Base-by-base conservation (phyloP, 495 filamentous ascomycete genomes). In the Sabuloglossum arenarium region DNA sequence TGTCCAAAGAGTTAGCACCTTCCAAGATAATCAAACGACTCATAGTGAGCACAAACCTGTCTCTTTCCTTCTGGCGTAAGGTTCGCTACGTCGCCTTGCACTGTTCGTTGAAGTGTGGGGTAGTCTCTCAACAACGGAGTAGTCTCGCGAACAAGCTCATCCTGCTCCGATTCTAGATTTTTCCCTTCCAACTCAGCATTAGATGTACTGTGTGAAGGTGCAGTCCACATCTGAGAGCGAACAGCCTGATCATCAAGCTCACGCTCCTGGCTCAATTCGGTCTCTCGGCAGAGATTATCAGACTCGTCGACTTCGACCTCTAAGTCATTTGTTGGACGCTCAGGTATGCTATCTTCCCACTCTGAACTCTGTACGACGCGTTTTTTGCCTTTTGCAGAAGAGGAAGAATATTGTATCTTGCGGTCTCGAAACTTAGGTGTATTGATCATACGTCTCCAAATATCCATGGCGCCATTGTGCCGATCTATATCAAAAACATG, bases 11-110 rank as follows among this genome's bases (percentile, higher is more conserved):
- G 8, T 37, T 39, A 54, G 34, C 23, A 27, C 12, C 2, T 14
- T 19, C 24, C n/a, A 16, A 16, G 9, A 23, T 29, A 1, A 27
- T 1, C 16, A 54, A 39, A 23, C n/a, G n/a, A n/a, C n/a, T 23
- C 11, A n/a, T 39, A 1, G 8, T 3, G n/a, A 23, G 29, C 24
- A 31, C 55, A 21, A 58, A 60, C 59, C 19, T 60, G 61, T 58
- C 61, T 55, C 53, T 49, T 55, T 10, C 61, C 61, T 34, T 62
- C 59, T 8, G 50, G 3, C 21, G 59, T 61, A 24, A 62, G 59
- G 46, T 59, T 61, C 12, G 31, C 32, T 53, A 37, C 30, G n/a
- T 27, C 30, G 24, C 23, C 51, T 19, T 12, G 10, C 14, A 14
- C 14, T 10, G 24, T 52, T 0, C 3, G 24, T 2, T n/a, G 47